Percentiles rank a stretch among this genome's conserved stretches.
phyloP scores from a whole-genome alignment of 805 yeast genomes.

The Metschnikowia corniflorae region DNA sequence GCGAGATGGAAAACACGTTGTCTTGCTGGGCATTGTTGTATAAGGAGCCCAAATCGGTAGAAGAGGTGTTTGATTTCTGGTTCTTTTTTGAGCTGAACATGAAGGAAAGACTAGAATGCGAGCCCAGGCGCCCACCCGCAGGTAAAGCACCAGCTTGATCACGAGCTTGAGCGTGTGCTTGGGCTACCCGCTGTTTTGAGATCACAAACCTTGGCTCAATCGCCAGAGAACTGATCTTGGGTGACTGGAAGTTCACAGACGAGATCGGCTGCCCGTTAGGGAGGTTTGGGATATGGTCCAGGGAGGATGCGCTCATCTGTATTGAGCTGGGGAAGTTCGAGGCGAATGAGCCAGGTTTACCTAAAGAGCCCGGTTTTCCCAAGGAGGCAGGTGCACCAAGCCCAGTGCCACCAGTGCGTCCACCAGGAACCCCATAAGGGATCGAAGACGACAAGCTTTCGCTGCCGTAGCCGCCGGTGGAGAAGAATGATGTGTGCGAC shows the following conservation, averaged over 20 bases:
- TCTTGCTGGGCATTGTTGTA: constrained; percentile 30
- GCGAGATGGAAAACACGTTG: constrained; percentile 24
- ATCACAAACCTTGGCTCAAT: constrained; percentile 87
- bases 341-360: constrained; percentile 6
- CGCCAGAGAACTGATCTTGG: constrained; percentile 52
- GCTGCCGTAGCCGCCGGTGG: constrained; percentile 30
- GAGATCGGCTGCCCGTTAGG: constrained; percentile 56
- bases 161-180: constrained; percentile 33
- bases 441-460: constrained; percentile 55
- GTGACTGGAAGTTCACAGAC: constrained; percentile 68
- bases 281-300: constrained; percentile 44
- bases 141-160: constrained; percentile 30
- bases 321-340: constrained; percentile 13
- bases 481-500: constrained; percentile 37
- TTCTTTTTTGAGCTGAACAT: constrained; percentile 44
- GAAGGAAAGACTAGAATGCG: constrained; percentile 48
- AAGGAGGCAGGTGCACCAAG: constrained; percentile 5
- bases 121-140: constrained; percentile 33
- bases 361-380: constrained; percentile 9
- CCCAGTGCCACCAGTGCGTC: constrained; percentile 24
- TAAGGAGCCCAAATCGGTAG: constrained; percentile 41
- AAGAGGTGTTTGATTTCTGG: constrained; percentile 28
- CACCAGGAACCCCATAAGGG: constrained; percentile 73
- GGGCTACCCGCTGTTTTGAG: constrained; percentile 69
- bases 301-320: constrained; percentile 15